Conservation (phyloP, 306 rosid genomes). For the Glycine tomentella region DNA sequence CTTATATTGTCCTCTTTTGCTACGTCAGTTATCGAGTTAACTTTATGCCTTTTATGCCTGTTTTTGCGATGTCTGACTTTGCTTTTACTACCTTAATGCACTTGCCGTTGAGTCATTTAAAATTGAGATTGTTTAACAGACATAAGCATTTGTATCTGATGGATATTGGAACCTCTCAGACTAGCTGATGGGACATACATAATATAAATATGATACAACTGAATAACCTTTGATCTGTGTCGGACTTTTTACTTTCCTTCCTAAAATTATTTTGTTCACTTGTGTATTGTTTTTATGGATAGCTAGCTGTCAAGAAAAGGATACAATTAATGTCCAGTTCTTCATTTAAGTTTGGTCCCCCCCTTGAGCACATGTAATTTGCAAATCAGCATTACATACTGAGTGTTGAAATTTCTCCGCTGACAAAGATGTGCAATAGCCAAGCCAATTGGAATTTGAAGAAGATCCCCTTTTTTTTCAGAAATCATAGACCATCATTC, state of each 20-base stretch:
- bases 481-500: conserved; percentile 20
- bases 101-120: conserved; percentile 31
- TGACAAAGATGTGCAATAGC: background rate
- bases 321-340: conserved; percentile 6
- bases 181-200: conserved; percentile 12
- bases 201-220: background rate
- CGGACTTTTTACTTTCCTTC: conserved; percentile 6
- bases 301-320: conserved; percentile 40
- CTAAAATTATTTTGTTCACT: background rate
- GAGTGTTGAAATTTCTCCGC: background rate
- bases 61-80: conserved; percentile 23
- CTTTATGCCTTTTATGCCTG: background rate
- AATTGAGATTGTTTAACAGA: conserved; percentile 14
- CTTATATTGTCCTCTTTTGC: background rate
- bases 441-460: conserved; percentile 38
- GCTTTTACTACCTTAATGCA: conserved; percentile 22
- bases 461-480: background rate
- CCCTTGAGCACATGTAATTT: background rate
- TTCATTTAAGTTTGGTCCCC: conserved; percentile 32
- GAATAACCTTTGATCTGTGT: background rate
- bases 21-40: conserved; percentile 31
- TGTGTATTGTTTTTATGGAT: conserved; percentile 30
- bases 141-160: background rate
- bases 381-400: conserved; percentile 22
- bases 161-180: background rate